These are phyloP conservation scores for Diaporthe australafricana DNA, from an alignment of 2,329 filamentous ascomycete genomes.

Conservation along the genomic window DNA sequence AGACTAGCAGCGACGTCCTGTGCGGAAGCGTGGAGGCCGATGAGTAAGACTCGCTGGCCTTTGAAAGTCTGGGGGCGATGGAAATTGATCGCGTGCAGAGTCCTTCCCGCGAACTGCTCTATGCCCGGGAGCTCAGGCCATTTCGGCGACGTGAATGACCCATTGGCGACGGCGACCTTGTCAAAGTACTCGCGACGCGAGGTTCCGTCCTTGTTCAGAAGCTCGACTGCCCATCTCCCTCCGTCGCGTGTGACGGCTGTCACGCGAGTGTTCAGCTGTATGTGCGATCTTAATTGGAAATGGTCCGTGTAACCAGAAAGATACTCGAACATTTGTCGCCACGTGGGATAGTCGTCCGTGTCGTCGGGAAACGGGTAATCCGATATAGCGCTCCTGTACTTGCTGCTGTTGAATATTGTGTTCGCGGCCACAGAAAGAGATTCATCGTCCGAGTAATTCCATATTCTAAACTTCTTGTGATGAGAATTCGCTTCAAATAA, in stretches of 20 bases:
- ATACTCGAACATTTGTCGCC: conserved; percentile 24
- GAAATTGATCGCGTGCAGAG: conserved; percentile 34
- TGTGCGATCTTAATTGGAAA: conserved; percentile 24
- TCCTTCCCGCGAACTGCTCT: conserved; percentile 30
- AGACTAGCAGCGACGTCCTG: conserved; percentile 32
- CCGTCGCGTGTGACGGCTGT: not conserved
- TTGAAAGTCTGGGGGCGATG: conserved; percentile 27
- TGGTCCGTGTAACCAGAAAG: conserved; percentile 34
- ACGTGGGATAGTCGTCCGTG: conserved; percentile 32
- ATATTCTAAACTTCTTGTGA: not conserved
- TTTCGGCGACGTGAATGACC: not conserved
- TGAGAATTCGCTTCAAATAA: not conserved
- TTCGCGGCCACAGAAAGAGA: conserved; percentile 30
- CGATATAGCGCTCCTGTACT: conserved; percentile 31
- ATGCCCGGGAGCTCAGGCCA: conserved; percentile 27
- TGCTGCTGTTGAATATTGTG: conserved; percentile 37
- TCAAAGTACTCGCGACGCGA: not conserved
- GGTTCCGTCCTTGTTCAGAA: not conserved
- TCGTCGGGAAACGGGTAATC: conserved; percentile 34
- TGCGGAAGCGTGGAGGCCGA: conserved; percentile 35
- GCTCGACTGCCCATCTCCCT: not conserved
- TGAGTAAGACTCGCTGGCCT: conserved; percentile 32
- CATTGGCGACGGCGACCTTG: conserved; percentile 23
- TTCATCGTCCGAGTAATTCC: conserved; percentile 33
- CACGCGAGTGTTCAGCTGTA: conserved; percentile 18